A percentile compares a stretch with the other conserved stretches of the same genome.
Conservation (phyloP, 331 rosid species). For the Malus hybrid region DNA sequence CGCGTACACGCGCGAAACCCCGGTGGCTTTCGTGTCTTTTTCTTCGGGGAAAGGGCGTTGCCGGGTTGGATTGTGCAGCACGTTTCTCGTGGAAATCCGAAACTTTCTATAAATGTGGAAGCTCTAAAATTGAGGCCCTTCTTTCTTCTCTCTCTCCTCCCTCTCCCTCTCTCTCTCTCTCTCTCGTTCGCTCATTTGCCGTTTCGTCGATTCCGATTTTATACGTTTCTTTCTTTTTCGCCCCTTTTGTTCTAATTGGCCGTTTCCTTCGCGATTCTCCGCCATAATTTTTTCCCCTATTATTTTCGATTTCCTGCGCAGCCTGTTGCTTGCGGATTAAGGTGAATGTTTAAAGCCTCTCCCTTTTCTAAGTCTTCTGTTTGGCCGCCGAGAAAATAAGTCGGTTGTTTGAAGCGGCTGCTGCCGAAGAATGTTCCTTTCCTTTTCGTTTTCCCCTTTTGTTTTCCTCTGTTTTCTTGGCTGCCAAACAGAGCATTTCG, state of each 20-base stretch:
- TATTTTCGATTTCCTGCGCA: background rate
- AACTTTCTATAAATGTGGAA: constrained; percentile 37
- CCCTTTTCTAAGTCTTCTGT: constrained; percentile 3
- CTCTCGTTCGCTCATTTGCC: constrained; percentile 8
- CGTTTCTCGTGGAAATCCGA: constrained; percentile 26
- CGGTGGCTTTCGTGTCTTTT: background rate
- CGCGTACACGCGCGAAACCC: background rate
- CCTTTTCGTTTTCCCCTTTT: background rate
- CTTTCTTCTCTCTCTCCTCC: background rate
- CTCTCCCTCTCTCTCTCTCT: background rate
- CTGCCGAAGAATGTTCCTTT: constrained; percentile 3
- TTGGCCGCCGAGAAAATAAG: constrained; percentile 16
- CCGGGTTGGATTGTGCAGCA: constrained; percentile 15
- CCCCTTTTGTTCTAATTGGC: background rate
- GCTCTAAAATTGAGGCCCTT: background rate
- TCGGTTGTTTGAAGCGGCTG: background rate
- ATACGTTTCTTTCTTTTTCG: background rate
- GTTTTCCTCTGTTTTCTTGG: constrained; percentile 15
- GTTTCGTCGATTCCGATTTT: constrained; percentile 17
- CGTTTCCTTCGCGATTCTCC: constrained; percentile 17
- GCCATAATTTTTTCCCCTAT: background rate
- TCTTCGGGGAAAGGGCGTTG: background rate
- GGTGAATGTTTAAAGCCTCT: background rate
- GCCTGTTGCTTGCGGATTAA: constrained; percentile 7
- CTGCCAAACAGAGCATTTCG: constrained; percentile 27